A percentile compares a stretch with the other conserved stretches of the same genome.
Evolutionary conservation across 805 yeast genomes (phyloP).

Genomic region (Kregervanrija delftensis): DNA sequence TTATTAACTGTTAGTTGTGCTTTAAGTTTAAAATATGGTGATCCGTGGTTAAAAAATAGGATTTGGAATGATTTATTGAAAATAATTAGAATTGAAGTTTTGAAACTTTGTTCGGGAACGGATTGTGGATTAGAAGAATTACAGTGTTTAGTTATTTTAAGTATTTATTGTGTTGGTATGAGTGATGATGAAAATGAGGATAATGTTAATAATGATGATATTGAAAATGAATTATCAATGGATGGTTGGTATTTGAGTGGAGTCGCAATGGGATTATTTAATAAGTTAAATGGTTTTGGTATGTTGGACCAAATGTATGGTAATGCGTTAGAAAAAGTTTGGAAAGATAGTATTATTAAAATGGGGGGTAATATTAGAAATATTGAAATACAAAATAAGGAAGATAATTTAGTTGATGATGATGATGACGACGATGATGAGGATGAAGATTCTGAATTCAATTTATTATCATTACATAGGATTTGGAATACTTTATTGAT

Average conservation of each 20-base stretch:
- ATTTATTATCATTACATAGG: constrained; percentile 49
- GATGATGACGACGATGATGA: constrained; percentile 4
- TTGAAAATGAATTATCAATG: constrained; percentile 20
- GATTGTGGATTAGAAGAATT: constrained; percentile 50
- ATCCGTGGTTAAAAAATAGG: constrained; percentile 30
- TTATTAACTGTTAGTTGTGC: constrained; percentile 63
- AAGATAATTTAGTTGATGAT: neutral
- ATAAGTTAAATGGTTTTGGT: constrained; percentile 42
- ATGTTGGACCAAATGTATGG: constrained; percentile 25
- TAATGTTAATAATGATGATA: neutral
- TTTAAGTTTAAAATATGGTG: constrained; percentile 49
- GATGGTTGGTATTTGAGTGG: constrained; percentile 72
- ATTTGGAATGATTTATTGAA: constrained; percentile 38
- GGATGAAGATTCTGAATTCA: constrained; percentile 34
- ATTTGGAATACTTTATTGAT: constrained; percentile 68
- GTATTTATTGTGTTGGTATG: constrained; percentile 59
- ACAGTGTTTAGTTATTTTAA: constrained; percentile 59
- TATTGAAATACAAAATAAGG: no score
- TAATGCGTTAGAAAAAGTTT: constrained; percentile 10
- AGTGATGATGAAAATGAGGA: constrained; percentile 21
- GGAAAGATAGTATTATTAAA: constrained; percentile 3
- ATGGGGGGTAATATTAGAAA: neutral
- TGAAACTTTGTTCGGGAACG: constrained; percentile 33
- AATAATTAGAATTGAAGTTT: constrained; percentile 45
- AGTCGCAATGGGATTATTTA: constrained; percentile 54